These are phyloP conservation scores for Scleromitrula shiraiana DNA, from an alignment of 2,329 filamentous ascomycete genomes.

Conservation along the genomic window DNA sequence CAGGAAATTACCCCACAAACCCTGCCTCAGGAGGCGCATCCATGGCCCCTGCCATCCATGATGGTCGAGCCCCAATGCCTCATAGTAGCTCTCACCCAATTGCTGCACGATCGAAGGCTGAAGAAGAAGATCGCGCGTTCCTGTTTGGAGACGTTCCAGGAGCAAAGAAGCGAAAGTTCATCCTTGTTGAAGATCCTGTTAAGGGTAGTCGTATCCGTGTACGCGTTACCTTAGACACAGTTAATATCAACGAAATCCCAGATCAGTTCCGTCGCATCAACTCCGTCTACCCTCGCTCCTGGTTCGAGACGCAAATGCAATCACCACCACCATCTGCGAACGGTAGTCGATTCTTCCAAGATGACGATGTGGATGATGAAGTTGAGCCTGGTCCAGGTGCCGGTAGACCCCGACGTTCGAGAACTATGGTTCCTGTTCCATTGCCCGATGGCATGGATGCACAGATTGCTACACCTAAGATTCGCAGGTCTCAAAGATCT, in stretches of 20 bases:
- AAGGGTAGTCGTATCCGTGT: conserved; percentile 77
- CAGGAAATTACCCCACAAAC: conserved; percentile 52
- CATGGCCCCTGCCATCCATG: conserved; percentile 47
- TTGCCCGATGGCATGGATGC: conserved; percentile 62
- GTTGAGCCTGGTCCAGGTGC: conserved; percentile 31
- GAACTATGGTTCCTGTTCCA: conserved; percentile 53
- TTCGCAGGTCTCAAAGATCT: conserved; percentile 59
- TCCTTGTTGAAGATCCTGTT: conserved; percentile 84
- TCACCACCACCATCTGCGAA: conserved; percentile 69
- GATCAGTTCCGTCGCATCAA: conserved; percentile 89
- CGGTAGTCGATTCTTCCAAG: conserved; percentile 66
- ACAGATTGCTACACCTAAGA: conserved; percentile 67
- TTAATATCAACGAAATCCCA: conserved; percentile 92
- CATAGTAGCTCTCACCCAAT: conserved; percentile 34
- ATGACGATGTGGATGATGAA: conserved; percentile 54
- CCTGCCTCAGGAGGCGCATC: conserved; percentile 47
- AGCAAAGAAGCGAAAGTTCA: conserved; percentile 90
- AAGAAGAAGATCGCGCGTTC: conserved; percentile 48
- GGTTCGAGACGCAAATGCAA: conserved; percentile 90
- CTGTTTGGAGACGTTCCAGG: conserved; percentile 86
- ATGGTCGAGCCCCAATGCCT: conserved; percentile 43
- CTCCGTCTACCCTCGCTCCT: conserved; percentile 83
- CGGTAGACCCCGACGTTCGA: conserved; percentile 30
- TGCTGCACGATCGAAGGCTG: conserved; percentile 25
- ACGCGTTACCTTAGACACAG: conserved; percentile 83